These are phyloP conservation scores for Leptodermis oblonga DNA, from an alignment of 257 asterid species.

Conservation along the genomic window DNA sequence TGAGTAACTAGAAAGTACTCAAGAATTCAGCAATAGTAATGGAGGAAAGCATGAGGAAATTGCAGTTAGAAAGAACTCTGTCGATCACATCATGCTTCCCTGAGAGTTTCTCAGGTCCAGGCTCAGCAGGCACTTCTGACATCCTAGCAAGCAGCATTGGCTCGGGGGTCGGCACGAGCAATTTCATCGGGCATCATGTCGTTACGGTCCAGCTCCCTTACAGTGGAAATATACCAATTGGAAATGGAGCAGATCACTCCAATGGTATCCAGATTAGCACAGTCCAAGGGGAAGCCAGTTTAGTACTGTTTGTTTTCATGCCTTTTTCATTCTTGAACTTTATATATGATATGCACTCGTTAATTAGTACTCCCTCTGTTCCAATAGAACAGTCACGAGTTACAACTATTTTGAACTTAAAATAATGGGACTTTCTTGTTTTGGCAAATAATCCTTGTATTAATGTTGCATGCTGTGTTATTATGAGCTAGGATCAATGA, in stretches of 20 bases:
- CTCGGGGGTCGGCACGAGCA: background rate
- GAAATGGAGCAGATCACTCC: background rate
- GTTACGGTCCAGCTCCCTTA: constrained; percentile 15
- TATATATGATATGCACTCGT: background rate
- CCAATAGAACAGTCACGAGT: too few relatives aligned
- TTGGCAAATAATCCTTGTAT: too few relatives aligned
- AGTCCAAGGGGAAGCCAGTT: constrained; percentile 1
- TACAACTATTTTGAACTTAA: too few relatives aligned
- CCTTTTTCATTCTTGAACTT: background rate
- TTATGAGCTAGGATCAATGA: too few relatives aligned
- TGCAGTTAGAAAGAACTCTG: constrained; percentile 25
- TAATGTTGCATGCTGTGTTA: too few relatives aligned
- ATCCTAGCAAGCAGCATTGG: constrained; percentile 4
- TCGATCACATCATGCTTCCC: constrained; percentile 33
- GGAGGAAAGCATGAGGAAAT: constrained; percentile 5
- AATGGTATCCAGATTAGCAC: background rate
- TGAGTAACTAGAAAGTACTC: background rate
- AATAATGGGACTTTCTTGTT: too few relatives aligned
- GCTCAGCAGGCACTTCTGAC: constrained; percentile 18
- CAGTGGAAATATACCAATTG: background rate
- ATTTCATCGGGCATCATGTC: constrained; percentile 2
- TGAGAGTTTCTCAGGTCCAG: constrained; percentile 17
- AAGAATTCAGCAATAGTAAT: background rate
- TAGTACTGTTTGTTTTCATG: background rate
- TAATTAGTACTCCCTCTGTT: too few relatives aligned